Evolutionary conservation across 129 eudicot species (phyloP), one percentile per base, ranked within the genome.

Genomic region (Logfia minima): DNA sequence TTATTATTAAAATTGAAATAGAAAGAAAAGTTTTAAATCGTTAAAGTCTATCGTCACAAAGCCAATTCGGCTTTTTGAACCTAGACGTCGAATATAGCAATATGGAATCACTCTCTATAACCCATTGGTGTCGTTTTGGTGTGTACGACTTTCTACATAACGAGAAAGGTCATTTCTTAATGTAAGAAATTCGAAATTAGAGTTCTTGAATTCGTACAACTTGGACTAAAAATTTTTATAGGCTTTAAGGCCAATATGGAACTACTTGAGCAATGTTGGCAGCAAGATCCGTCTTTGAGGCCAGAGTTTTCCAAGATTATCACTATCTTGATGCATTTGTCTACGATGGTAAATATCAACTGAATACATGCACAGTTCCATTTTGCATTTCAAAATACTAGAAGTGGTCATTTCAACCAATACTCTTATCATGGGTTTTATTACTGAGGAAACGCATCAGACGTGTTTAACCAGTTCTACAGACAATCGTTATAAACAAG

Each of bases 81-180:
- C 29, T 2, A 0, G 29, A 26, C 29, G 29, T 26, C 29, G 29
- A 26, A 26, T 26, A 2, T 26, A 26, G 29, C 29, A 1, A 26
- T 26, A 2, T 26, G 29, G 29, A 2, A 26, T 26, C 29, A 26
- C 29, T 26, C 29, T 26, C 29, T 1, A 1, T 26, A 26, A 26
- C 29, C 29, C 29, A 26, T 26, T 26, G 29, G 29, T 26, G 29
- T 26, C 29, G 29, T 1, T 26, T 2, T 26, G 29, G 96, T 66
- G 72, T 93, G 70, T 89, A 88, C 45, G 94, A 93, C 79, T 87
- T 87, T 79, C 83, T 93, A 75, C 98, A 87, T 72, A 93, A 87
- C 79, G 74, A 87, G 52, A 84, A 80, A 76, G 92, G 96, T 34
- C 68, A 71, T 35, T 51, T 35, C 22, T 23, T 6, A 11, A 8